Conservation (phyloP, 495 filamentous ascomycete genomes). For the Aspergillus haitiensis region DNA sequence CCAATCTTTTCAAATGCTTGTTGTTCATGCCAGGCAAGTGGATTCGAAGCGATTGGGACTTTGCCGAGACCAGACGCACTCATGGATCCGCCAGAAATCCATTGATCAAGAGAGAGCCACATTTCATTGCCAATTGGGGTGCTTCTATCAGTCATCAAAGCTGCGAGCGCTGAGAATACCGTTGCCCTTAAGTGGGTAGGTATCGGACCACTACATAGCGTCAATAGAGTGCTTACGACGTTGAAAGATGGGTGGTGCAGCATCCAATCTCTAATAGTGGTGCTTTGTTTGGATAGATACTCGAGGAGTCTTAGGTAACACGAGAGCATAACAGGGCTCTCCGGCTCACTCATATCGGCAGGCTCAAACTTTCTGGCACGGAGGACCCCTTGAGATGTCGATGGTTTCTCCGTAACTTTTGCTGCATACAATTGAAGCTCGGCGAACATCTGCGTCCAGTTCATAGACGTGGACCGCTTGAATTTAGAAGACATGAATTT, state of each 20-base stretch:
- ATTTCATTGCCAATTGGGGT: conserved; percentile 58
- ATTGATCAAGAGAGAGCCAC: conserved; percentile 72
- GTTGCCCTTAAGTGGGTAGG: conserved; percentile 74
- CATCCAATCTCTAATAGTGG: conserved; percentile 65
- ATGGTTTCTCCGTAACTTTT: conserved; percentile 65
- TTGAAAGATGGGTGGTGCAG: conserved; percentile 61
- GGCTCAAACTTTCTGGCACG: conserved; percentile 63
- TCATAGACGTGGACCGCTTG: conserved; percentile 74
- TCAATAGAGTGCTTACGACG: conserved; percentile 65
- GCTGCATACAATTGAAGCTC: conserved; percentile 76
- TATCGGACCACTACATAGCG: conserved; percentile 66
- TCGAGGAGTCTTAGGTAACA: conserved; percentile 86
- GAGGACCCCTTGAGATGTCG: conserved; percentile 55
- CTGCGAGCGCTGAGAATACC: conserved; percentile 66
- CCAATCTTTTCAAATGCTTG: conserved; percentile 59
- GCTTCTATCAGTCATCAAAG: conserved; percentile 66
- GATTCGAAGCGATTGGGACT: conserved; percentile 40
- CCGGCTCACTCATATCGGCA: conserved; percentile 73
- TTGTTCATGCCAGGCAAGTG: conserved; percentile 50
- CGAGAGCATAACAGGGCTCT: conserved; percentile 88
- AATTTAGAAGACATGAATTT: conserved; percentile 70
- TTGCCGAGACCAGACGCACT: conserved; percentile 36
- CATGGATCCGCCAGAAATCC: conserved; percentile 59
- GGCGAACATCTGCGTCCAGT: conserved; percentile 89
- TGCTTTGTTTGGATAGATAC: conserved; percentile 70